phyloP scores from a whole-genome alignment of 202 grass and related monocot species.

The Zoysia matrella region DNA sequence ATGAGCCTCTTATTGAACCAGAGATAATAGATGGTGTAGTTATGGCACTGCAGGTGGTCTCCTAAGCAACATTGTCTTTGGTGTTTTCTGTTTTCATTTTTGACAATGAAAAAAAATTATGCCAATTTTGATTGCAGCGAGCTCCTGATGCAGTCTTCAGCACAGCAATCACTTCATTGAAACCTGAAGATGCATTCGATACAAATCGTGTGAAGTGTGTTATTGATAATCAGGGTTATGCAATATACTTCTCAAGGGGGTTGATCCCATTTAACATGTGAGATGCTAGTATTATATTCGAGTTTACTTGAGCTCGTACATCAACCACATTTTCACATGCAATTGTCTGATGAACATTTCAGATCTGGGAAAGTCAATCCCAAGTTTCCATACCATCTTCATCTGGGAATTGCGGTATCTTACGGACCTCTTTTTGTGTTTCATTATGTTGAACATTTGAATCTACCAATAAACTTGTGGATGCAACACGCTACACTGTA shows the following conservation, averaged over 20 bases:
- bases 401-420: slow-evolving; percentile 87
- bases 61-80: slow-evolving; percentile 24
- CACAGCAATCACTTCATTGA: slow-evolving; percentile 80
- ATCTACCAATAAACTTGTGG: background rate
- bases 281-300: background rate
- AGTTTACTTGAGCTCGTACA: background rate
- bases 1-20: slow-evolving; percentile 92
- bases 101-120: background rate
- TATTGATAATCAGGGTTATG: slow-evolving; percentile 84
- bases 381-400: slow-evolving; percentile 85
- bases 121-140: slow-evolving; percentile 51
- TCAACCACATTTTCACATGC: slow-evolving; percentile 12
- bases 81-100: slow-evolving; percentile 26
- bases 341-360: slow-evolving; percentile 44
- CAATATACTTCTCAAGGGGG: slow-evolving; percentile 97
- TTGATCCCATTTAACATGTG: slow-evolving; percentile 93
- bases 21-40: slow-evolving; percentile 99
- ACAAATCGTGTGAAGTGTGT: slow-evolving; percentile 90
- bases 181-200: slow-evolving; percentile 83
- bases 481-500: background rate
- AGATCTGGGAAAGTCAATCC: slow-evolving; percentile 77
- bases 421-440: background rate
- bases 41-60: slow-evolving; percentile 82
- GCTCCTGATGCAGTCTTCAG: slow-evolving; percentile 98
- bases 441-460: background rate